Conservation (phyloP, 1,139 yeast species). For the Kodamaea derodonti region DNA sequence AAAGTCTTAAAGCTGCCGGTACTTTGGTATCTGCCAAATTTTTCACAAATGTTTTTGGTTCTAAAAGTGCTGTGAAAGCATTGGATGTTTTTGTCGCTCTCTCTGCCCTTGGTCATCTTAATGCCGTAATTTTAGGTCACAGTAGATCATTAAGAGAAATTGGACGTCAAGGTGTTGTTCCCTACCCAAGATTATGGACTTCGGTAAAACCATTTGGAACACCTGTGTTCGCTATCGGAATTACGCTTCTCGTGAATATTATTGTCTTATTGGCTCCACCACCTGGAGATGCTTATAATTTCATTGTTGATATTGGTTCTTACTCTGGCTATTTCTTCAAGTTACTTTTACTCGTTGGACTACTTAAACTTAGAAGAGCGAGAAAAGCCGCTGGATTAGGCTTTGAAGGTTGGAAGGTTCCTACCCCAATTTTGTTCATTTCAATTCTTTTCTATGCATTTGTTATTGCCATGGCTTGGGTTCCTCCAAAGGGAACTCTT, state of each 20-base stretch:
- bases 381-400: conserved; percentile 35
- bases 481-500: conserved; percentile 30
- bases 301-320: conserved; percentile 31
- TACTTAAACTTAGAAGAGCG: conserved; percentile 30
- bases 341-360: conserved; percentile 31
- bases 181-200: conserved; percentile 38
- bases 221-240: conserved; percentile 35
- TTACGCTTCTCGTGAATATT: conserved; percentile 34
- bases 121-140: conserved; percentile 38
- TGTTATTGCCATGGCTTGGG: conserved; percentile 38
- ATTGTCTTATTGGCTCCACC: conserved; percentile 41
- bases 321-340: conserved; percentile 23
- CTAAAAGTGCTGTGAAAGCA: conserved; percentile 28
- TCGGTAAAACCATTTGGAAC: conserved; percentile 41
- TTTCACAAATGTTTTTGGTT: conserved; percentile 26
- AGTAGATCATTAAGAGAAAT: conserved; percentile 42
- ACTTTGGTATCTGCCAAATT: conserved; percentile 22
- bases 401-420: conserved; percentile 26
- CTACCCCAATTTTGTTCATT: conserved; percentile 26
- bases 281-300: conserved; percentile 46
- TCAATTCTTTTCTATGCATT: conserved; percentile 28
- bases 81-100: conserved; percentile 37
- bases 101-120: conserved; percentile 40
- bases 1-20: conserved; percentile 25
- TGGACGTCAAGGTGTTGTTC: conserved; percentile 47